A percentile compares a stretch with the other conserved stretches of the same genome.
Conservation (phyloP, 495 filamentous ascomycete species). For the Penicillium parvum region DNA sequence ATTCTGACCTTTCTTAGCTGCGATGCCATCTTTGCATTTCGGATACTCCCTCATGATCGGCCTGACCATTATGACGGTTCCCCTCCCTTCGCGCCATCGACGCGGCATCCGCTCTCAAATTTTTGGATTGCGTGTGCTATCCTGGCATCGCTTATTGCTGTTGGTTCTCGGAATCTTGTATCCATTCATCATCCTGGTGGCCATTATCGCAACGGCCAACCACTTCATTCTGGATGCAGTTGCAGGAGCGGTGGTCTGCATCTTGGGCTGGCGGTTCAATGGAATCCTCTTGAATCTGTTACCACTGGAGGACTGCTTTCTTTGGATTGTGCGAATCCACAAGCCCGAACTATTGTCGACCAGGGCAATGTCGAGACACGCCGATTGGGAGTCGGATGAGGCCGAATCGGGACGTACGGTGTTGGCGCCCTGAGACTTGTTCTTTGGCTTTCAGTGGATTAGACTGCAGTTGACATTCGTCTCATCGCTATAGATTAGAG, state of each 20-base stretch:
- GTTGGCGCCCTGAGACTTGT: background rate
- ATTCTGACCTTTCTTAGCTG: slow-evolving; percentile 43
- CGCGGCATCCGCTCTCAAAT: slow-evolving; percentile 18
- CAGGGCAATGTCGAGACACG: slow-evolving; percentile 3
- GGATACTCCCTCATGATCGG: slow-evolving; percentile 76
- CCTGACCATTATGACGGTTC: slow-evolving; percentile 57
- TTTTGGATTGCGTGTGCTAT: slow-evolving; percentile 29
- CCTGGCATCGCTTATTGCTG: slow-evolving; percentile 44
- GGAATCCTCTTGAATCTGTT: slow-evolving; percentile 55
- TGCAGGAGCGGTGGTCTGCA: slow-evolving; percentile 57
- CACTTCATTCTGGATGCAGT: slow-evolving; percentile 70
- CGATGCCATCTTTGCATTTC: slow-evolving; percentile 79
- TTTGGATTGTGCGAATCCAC: slow-evolving; percentile 58
- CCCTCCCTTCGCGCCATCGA: slow-evolving; percentile 37
- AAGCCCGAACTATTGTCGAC: slow-evolving; percentile 46
- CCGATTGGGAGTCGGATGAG: slow-evolving; percentile 22
- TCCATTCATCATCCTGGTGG: slow-evolving; percentile 58
- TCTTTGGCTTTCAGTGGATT: background rate
- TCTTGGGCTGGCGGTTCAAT: slow-evolving; percentile 55
- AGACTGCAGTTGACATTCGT: background rate
- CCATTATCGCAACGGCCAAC: slow-evolving; percentile 70
- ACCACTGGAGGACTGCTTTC: slow-evolving; percentile 60
- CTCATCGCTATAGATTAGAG: too few species aligned
- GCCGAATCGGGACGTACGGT: slow-evolving; percentile 8
- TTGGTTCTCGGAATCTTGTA: slow-evolving; percentile 56